phyloP scores from a whole-genome alignment of 768 basidiomycete species.

The Hemileccinum rubropunctum region DNA sequence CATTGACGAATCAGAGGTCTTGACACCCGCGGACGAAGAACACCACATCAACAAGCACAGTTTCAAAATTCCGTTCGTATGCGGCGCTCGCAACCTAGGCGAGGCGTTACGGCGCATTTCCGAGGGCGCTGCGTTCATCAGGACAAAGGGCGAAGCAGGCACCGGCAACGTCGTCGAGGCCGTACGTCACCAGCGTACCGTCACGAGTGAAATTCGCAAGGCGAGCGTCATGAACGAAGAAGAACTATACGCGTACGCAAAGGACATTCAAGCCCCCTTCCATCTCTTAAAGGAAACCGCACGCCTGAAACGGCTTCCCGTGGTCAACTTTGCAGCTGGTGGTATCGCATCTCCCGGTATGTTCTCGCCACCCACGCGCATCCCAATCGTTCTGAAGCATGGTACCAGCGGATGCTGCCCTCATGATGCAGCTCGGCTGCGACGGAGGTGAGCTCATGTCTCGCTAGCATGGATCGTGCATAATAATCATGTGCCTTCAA shows the following conservation, averaged over 20 bases:
- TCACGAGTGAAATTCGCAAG: slow-evolving; percentile 80
- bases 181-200: slow-evolving; percentile 85
- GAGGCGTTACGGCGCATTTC: slow-evolving; percentile 95
- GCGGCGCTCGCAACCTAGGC: slow-evolving; percentile 91
- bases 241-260: slow-evolving; percentile 91
- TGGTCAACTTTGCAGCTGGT: slow-evolving; percentile 96
- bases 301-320: slow-evolving; percentile 87
- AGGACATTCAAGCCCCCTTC: slow-evolving; percentile 90
- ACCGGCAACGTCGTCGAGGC: slow-evolving; percentile 93
- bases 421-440: slow-evolving; percentile 99
- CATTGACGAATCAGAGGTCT: slow-evolving; percentile 91
- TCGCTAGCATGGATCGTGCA: background rate
- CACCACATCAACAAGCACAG: slow-evolving; percentile 96
- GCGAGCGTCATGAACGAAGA: slow-evolving; percentile 90
- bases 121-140: slow-evolving; percentile 97
- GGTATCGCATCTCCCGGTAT: slow-evolving; percentile 88
- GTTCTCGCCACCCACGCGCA: slow-evolving; percentile 12
- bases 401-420: slow-evolving; percentile 79
- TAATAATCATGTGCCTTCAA: slow-evolving; percentile 27
- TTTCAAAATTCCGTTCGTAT: slow-evolving; percentile 95
- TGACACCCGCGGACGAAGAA: slow-evolving; percentile 95
- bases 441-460: slow-evolving; percentile 72
- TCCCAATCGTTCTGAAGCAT: background rate
- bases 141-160: slow-evolving; percentile 93
- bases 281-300: slow-evolving; percentile 96